Evolutionary conservation across 805 yeast species (phyloP).

Genomic region (Scheffersomyces lignosus): DNA sequence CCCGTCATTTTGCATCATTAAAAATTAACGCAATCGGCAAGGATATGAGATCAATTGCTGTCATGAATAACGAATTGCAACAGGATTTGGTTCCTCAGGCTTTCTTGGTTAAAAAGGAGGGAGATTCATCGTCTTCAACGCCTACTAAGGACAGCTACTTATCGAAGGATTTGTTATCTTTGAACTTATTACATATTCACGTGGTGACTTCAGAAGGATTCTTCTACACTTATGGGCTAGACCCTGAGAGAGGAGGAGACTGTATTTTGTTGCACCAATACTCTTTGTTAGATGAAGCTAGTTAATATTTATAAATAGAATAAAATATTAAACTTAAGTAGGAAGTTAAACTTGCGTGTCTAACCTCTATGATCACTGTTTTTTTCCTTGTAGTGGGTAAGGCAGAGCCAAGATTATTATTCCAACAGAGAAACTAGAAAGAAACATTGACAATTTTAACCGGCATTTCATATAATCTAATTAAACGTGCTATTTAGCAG

Average conservation of each 20-base stretch:
- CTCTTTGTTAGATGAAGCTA: constrained; percentile 41
- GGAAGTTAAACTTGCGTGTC: no score
- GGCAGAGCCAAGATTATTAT: no score
- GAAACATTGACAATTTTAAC: no score
- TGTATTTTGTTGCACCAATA: constrained; percentile 78
- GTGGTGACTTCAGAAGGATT: constrained; percentile 83
- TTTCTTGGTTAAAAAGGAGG: constrained; percentile 17
- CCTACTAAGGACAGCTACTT: constrained; percentile 3
- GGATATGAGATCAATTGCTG: constrained; percentile 45
- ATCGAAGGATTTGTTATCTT: constrained; percentile 24
- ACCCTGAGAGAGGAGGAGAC: constrained; percentile 90
- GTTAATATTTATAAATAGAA: no score
- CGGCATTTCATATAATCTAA: no score
- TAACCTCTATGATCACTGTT: no score
- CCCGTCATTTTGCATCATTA: constrained; percentile 87
- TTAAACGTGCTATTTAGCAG: no score
- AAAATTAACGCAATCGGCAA: constrained; percentile 52
- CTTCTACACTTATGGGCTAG: constrained; percentile 77
- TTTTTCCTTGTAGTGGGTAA: no score
- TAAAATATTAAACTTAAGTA: no score
- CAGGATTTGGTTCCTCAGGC: constrained; percentile 33
- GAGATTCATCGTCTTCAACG: constrained; percentile 11
- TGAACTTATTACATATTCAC: constrained; percentile 47
- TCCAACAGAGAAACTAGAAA: no score
- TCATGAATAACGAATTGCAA: constrained; percentile 39